phyloP scores from a whole-genome alignment of 2,329 filamentous ascomycete genomes.

The Fusarium begoniae region DNA sequence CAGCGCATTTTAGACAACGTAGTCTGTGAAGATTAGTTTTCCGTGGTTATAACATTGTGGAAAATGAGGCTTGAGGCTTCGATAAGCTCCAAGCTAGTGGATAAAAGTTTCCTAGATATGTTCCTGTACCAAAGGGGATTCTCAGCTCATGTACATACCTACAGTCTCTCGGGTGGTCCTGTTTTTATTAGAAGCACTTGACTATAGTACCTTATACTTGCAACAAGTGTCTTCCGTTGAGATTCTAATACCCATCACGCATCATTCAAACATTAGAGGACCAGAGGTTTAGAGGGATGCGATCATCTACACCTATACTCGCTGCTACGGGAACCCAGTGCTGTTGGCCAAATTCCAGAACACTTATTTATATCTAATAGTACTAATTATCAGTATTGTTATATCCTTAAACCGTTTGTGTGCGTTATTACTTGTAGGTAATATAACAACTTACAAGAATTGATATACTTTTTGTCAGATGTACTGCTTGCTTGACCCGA shows the following conservation, averaged over 20 bases:
- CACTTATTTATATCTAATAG: neutral
- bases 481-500: neutral
- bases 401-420: neutral
- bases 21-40: neutral
- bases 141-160: neutral
- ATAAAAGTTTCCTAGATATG: neutral
- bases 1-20: neutral
- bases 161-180: neutral
- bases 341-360: neutral
- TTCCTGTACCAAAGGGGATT: neutral
- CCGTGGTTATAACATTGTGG: neutral
- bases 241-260: neutral
- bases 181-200: neutral
- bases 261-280: neutral
- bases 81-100: neutral
- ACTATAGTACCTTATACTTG: neutral
- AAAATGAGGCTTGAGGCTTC: neutral
- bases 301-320: neutral
- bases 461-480: neutral
- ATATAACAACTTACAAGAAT: neutral
- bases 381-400: neutral
- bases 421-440: neutral
- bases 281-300: neutral
- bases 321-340: too few relatives aligned
- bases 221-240: neutral